Evolutionary conservation across 192 early-diverging fungal genomes (phyloP).

Genomic region (Coemansia sp.): DNA sequence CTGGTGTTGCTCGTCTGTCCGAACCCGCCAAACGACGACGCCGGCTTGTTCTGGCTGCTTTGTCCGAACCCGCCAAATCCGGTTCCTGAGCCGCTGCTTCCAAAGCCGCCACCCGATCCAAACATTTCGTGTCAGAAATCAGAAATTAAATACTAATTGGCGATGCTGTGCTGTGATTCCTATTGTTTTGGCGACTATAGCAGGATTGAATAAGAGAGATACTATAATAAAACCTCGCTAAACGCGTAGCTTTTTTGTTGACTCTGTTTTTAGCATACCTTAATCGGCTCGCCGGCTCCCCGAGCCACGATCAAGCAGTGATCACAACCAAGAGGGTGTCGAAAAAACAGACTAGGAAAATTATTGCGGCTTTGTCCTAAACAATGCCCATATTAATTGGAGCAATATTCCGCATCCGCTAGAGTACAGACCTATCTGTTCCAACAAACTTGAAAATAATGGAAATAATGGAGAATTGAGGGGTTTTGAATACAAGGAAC

Average conservation of each 20-base stretch:
- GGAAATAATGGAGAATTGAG: background rate
- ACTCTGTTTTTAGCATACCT: background rate
- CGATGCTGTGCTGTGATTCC: no score
- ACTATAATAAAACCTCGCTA: no score
- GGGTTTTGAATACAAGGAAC: background rate
- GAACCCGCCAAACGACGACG: conserved; percentile 24
- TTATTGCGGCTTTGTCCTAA: background rate
- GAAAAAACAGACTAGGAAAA: no score
- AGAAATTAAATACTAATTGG: no score
- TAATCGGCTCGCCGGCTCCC: no score
- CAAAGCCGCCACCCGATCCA: conserved; percentile 38
- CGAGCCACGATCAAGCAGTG: no score
- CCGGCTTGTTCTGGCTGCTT: conserved; percentile 13
- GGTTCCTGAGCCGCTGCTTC: conserved; percentile 13
- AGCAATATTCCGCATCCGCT: background rate
- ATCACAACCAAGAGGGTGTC: no score
- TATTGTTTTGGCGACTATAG: no score
- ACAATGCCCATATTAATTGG: background rate
- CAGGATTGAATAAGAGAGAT: no score
- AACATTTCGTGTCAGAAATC: conserved; percentile 20
- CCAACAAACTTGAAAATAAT: background rate
- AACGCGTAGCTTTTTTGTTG: background rate
- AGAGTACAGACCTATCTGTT: no score
- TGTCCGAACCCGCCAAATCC: conserved; percentile 22
- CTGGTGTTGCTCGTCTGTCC: conserved; percentile 11